A percentile compares a stretch with the other conserved stretches of the same genome.
These are phyloP conservation scores for Pelargonium citronellum DNA, from an alignment of 441 rosid species.

Conservation along the genomic window DNA sequence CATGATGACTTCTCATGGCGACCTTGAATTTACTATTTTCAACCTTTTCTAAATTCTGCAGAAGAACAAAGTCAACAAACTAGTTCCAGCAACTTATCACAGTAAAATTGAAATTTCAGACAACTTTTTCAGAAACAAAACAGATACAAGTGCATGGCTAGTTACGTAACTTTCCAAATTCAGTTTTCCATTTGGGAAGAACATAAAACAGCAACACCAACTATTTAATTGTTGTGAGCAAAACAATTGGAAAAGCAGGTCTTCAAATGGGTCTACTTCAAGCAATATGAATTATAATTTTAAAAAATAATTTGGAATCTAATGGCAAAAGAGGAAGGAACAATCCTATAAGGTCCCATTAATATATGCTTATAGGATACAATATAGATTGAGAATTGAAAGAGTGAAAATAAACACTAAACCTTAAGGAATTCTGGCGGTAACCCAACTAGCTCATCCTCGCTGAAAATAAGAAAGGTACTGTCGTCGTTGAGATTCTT, in stretches of 20 bases:
- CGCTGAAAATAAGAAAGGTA: constrained; percentile 55
- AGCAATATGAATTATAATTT: neutral
- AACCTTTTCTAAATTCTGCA: constrained; percentile 65
- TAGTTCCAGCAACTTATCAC: constrained; percentile 15
- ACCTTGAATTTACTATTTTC: constrained; percentile 62
- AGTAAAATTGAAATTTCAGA: constrained; percentile 15
- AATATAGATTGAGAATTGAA: neutral
- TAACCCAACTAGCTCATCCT: constrained; percentile 68
- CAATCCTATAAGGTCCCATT: neutral
- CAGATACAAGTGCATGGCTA: neutral
- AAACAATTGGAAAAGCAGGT: neutral
- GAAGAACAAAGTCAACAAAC: constrained; percentile 17
- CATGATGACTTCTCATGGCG: constrained; percentile 56
- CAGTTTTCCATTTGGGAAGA: neutral
- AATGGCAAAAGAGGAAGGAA: neutral
- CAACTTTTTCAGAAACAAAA: constrained; percentile 16
- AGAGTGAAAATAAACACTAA: constrained; percentile 8
- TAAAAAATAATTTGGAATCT: neutral
- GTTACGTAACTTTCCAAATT: neutral
- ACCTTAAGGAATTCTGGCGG: constrained; percentile 75
- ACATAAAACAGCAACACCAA: neutral
- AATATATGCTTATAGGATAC: neutral
- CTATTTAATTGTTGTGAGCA: neutral
- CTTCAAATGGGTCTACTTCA: neutral
- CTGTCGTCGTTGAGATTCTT: constrained; percentile 66